phyloP scores from a whole-genome alignment of 2,329 filamentous ascomycete species.

The Colletotrichum navitas region DNA sequence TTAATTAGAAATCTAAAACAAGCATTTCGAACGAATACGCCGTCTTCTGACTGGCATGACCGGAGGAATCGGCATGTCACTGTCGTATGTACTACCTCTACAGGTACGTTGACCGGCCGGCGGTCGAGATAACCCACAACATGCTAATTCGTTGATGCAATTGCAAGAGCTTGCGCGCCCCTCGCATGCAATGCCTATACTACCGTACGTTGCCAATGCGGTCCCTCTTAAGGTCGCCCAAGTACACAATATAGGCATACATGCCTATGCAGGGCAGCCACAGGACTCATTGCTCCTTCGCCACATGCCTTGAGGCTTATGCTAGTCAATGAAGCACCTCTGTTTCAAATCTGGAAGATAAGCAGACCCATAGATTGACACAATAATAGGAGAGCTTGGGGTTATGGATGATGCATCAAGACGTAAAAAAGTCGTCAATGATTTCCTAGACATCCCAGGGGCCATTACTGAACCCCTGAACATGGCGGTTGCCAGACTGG shows the following conservation, averaged over 20 bases:
- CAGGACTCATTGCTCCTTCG: neutral
- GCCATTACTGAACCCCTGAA: conserved; percentile 15
- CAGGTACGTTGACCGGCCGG: conserved; percentile 2
- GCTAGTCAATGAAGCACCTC: neutral
- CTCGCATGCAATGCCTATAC: neutral
- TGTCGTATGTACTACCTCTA: neutral
- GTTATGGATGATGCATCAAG: conserved; percentile 30
- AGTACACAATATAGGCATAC: too few relatives aligned
- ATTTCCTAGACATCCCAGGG: conserved; percentile 4
- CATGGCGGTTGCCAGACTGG: conserved; percentile 27
- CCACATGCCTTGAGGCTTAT: neutral
- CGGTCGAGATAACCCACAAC: neutral
- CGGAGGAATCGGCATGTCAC: conserved; percentile 4
- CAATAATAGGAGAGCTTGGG: conserved; percentile 5
- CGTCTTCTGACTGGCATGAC: conserved; percentile 12
- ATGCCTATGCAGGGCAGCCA: neutral
- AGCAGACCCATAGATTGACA: conserved; percentile 13
- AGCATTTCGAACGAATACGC: conserved; percentile 9
- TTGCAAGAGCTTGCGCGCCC: neutral
- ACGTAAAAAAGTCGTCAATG: neutral
- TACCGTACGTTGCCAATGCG: too few relatives aligned
- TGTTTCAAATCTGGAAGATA: conserved; percentile 15
- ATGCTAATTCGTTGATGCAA: neutral
- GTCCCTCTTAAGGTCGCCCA: too few relatives aligned
- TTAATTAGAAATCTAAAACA: neutral